These are phyloP conservation scores for Monosporascus sp. DNA, from an alignment of 2,329 filamentous ascomycete genomes.

Conservation along the genomic window DNA sequence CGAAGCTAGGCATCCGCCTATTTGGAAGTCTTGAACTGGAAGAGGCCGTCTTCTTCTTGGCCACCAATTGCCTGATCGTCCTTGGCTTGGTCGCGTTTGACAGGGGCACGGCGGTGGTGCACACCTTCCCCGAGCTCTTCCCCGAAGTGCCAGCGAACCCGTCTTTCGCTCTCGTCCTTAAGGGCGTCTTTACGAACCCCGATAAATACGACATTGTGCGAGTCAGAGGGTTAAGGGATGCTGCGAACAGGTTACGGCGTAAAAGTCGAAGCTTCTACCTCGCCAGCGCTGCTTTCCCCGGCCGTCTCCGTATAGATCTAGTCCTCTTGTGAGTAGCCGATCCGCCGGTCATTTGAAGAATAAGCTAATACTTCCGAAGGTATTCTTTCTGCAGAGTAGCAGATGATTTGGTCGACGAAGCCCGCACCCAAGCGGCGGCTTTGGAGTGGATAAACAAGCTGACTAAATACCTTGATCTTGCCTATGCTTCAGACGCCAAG, in stretches of 20 bases:
- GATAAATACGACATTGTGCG: constrained; percentile 51
- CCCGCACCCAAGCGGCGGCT: constrained; percentile 46
- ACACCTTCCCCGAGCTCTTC: constrained; percentile 57
- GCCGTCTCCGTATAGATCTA: constrained; percentile 62
- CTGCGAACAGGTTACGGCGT: constrained; percentile 49
- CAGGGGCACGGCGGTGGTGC: constrained; percentile 59
- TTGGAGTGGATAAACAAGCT: constrained; percentile 54
- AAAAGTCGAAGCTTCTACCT: constrained; percentile 73
- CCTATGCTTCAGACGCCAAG: constrained; percentile 33
- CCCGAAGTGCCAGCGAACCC: constrained; percentile 42
- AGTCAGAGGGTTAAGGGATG: constrained; percentile 53
- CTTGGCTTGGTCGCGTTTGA: constrained; percentile 66
- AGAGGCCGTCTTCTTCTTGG: constrained; percentile 68
- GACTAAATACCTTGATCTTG: constrained; percentile 49
- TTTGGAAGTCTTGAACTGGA: constrained; percentile 66
- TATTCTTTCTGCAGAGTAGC: constrained; percentile 72
- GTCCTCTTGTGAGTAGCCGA: constrained; percentile 49
- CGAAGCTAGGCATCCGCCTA: constrained; percentile 58
- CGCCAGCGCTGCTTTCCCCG: constrained; percentile 64
- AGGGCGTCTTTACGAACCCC: constrained; percentile 42
- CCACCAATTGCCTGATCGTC: constrained; percentile 65
- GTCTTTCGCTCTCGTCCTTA: constrained; percentile 44
- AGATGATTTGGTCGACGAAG: constrained; percentile 68
- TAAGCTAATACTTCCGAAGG: constrained; percentile 26
- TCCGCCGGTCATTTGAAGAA: neutral